Evolutionary conservation across 331 rosid genomes (phyloP), one percentile per base, ranked within the genome.

Genomic region (Acacia concinna): DNA sequence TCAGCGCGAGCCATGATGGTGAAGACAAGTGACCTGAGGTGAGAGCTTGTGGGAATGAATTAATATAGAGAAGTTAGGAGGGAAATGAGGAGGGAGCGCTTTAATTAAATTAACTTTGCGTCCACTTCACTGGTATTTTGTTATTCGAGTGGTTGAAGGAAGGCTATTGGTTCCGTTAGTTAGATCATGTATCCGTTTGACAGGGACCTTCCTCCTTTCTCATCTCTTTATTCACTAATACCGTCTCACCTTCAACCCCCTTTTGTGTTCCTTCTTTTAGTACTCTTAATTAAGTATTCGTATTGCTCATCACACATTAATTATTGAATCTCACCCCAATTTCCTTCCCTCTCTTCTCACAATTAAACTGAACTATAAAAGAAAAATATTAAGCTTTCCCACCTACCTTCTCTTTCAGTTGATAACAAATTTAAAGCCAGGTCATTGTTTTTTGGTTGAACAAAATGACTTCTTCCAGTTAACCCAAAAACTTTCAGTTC

Each of bases 91-190:
- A 37, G 84, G 86, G 75, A 52, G 75, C 54, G 84, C 32, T 82
- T 73, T 71, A 79, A 21, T 68, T 21, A 68, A 25, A 40, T 74
- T 92, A 85, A 78, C 97, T 92, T 94, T 68, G 97, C 98, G 97
- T 94, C 88, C 97, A 94, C 97, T 94, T 89, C 94, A 94, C 98
- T 92, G 30, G 85, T 87, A 80, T 91, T 81, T 87, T 74, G 97
- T 91, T 89, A 81, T 84, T 8, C 17, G 63, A 0, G 85, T 92
- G 56, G 98, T 88, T 94, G 86, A 76, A 67, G 70, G 72, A 78
- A 73, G 74, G 69, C 74, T 91, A 90, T 87, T 83, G 80, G 81
- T 84, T 82, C 79, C 64, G 96, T 90, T 91, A 74, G 88, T 86
- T 86, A 74, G 88, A 84, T n/a, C n/a, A n/a, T 86, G 84, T 71